Evolutionary conservation across 352 stramenopile genomes (phyloP), one percentile per base, ranked within the genome.

Genomic region (Phytophthora hybrid): DNA sequence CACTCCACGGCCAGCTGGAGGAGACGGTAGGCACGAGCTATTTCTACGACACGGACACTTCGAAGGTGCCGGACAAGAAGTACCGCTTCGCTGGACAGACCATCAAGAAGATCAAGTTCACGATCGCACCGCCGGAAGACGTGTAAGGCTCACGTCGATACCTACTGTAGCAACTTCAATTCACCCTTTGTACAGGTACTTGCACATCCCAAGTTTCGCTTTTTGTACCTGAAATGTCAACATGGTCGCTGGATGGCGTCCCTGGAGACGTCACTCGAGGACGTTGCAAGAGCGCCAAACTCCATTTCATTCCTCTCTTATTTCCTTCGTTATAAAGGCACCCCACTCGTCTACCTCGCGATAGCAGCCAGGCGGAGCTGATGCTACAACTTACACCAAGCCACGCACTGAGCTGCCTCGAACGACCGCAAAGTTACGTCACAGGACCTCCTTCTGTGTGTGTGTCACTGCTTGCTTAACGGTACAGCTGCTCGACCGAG

Each of bases 401-500:
- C 41, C n/a, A 26, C 14, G 41, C 26, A 4, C 23, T 49, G 41
- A 41, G 41, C 41, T 23, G 9, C 41, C 13, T 5, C 21, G 18
- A 53, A 4, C 9, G 21, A 70, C 29, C 26, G 31, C 39, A 21
- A 23, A 37, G 52, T 59, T 63, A 41, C 11, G 14, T 13, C 55
- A 18, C 44, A 60, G 23, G 41, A 51, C 5, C n/a, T 37, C 34
- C 68, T 51, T 71, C 57, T 26, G 23, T 59, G 46, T 39, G n/a
- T 59, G 47, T 34, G 29, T 59, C 26, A 59, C 44, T 56, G 18
- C 31, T 32, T 59, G 61, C 54, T 97, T 98, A 99, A 90, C 98
- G 96, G 88, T 99, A 99, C 71, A 99, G 91, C 82, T 99, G 97
- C 83, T 99, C 98, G 69, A 94, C 95, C 72, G 98, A 94, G 63